Evolutionary conservation across 805 yeast genomes (phyloP).

Genomic region (Wickerhamiella musiphila): DNA sequence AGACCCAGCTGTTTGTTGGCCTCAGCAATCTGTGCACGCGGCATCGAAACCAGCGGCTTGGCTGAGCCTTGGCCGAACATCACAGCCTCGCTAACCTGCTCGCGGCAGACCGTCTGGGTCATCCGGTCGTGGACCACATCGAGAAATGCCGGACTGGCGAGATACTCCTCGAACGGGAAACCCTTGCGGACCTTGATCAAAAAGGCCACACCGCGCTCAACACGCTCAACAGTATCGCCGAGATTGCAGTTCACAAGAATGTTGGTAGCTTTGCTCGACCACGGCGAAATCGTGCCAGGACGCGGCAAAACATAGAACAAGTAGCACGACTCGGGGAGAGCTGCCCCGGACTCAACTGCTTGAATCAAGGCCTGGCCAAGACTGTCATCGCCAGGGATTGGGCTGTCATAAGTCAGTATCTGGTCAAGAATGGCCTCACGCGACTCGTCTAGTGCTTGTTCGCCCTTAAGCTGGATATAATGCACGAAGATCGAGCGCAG

Average conservation of each 20-base stretch:
- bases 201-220: constrained; percentile 80
- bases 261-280: constrained; percentile 98
- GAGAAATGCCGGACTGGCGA: constrained; percentile 39
- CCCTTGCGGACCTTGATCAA: constrained; percentile 55
- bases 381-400: constrained; percentile 36
- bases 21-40: constrained; percentile 40
- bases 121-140: constrained; percentile 76
- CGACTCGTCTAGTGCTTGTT: constrained; percentile 17
- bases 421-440: constrained; percentile 26
- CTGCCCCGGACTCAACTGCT: constrained; percentile 16
- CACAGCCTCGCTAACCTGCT: constrained; percentile 39
- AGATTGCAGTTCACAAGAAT: constrained; percentile 81
- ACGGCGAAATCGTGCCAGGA: constrained; percentile 92
- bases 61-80: constrained; percentile 67
- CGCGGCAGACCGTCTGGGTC: constrained; percentile 53
- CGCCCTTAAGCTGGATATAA: constrained; percentile 43
- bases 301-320: constrained; percentile 74
- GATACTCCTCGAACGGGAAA: constrained; percentile 42
- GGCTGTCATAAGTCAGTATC: constrained; percentile 58
- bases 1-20: constrained; percentile 79
- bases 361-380: constrained; percentile 27
- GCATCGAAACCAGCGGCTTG: constrained; percentile 50
- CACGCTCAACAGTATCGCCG: constrained; percentile 48
- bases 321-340: constrained; percentile 25
- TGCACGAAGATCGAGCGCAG: constrained; percentile 67